Evolutionary conservation across 495 filamentous ascomycete genomes (phyloP).

Genomic region (Podospora didyma): DNA sequence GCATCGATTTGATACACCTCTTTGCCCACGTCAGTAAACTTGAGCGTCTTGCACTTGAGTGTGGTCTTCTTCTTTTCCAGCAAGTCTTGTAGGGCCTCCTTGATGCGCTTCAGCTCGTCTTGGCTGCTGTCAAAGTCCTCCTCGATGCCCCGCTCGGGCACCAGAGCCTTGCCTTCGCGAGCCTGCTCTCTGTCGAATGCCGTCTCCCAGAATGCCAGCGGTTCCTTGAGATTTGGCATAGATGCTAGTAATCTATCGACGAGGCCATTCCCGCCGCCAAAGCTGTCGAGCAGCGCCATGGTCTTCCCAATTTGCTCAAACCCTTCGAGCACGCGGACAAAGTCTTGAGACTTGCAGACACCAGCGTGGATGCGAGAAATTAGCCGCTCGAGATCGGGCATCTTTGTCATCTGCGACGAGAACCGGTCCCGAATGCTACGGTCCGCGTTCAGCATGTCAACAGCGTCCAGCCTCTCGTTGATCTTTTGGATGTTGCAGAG

Average conservation of each 20-base stretch:
- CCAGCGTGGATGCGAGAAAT: conserved; percentile 95
- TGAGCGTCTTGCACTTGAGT: conserved; percentile 63
- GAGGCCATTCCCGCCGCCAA: conserved; percentile 70
- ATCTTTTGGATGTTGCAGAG: conserved; percentile 81
- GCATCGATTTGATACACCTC: conserved; percentile 96
- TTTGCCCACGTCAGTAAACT: conserved; percentile 87
- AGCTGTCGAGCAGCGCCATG: conserved; percentile 68
- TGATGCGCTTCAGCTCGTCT: conserved; percentile 66
- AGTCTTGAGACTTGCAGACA: conserved; percentile 82
- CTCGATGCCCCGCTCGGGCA: conserved; percentile 87
- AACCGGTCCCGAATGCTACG: conserved; percentile 74
- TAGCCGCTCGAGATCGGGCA: conserved; percentile 91
- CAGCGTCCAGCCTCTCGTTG: conserved; percentile 92
- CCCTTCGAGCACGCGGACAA: conserved; percentile 89
- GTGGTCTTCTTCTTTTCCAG: conserved; percentile 67
- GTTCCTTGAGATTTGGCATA: conserved; percentile 77
- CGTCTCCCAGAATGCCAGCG: conserved; percentile 82
- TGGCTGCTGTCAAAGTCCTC: conserved; percentile 89
- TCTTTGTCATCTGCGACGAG: conserved; percentile 75
- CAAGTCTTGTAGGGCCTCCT: conserved; percentile 64
- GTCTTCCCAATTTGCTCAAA: conserved; percentile 97
- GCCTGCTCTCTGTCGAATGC: conserved; percentile 87
- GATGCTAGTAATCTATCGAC: conserved; percentile 75
- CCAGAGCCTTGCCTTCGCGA: conserved; percentile 63
- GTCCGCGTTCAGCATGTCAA: conserved; percentile 87